Evolutionary conservation across 208 protist species (phyloP).

Genomic region (Leishmania arabica): DNA sequence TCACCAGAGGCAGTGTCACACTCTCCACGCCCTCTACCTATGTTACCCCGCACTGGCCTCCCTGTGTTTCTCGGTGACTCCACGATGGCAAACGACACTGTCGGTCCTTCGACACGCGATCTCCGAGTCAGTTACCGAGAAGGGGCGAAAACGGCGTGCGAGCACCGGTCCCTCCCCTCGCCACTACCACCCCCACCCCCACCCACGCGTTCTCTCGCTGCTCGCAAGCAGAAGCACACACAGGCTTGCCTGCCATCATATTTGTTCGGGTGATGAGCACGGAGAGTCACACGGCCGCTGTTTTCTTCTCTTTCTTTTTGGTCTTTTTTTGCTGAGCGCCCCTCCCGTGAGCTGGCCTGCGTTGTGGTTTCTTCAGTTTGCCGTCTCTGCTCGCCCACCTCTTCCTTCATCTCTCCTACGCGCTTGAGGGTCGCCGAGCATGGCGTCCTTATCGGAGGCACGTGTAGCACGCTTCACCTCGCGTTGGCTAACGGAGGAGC

Average conservation of each 20-base stretch:
- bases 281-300: background rate
- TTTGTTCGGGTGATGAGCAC: background rate
- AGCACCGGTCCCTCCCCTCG: background rate
- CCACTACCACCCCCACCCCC: background rate
- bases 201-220: background rate
- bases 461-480: slow-evolving; percentile 71
- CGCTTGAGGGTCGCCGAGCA: slow-evolving; percentile 3
- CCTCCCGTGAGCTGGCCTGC: background rate
- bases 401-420: background rate
- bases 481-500: slow-evolving; percentile 89
- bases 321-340: background rate
- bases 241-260: background rate
- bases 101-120: background rate
- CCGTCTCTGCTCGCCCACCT: background rate
- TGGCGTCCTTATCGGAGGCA: slow-evolving; percentile 68
- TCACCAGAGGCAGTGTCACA: background rate
- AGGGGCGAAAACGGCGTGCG: background rate
- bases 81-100: background rate
- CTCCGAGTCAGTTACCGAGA: background rate
- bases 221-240: background rate
- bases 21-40: background rate
- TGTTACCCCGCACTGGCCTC: background rate
- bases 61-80: background rate
- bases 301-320: slow-evolving; percentile 8
- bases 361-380: background rate